Evolutionary conservation across 2,329 filamentous ascomycete species (phyloP).

Genomic region (Penicillium brevicompactum): DNA sequence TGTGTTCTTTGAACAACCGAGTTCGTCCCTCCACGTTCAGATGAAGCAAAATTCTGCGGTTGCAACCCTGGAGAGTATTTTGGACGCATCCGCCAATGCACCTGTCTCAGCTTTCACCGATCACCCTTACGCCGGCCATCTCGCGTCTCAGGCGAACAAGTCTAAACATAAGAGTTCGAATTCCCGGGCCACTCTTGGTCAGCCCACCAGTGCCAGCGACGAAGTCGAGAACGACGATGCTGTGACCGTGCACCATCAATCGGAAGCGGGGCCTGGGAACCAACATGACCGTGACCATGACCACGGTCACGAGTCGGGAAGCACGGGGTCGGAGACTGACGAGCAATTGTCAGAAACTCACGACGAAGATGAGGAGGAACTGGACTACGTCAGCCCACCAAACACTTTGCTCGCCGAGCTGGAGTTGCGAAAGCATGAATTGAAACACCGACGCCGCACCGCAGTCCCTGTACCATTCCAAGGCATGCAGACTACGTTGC

Average conservation of each 20-base stretch:
- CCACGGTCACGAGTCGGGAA: slow-evolving; percentile 3
- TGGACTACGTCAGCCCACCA: slow-evolving; percentile 67
- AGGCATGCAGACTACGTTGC: slow-evolving; percentile 86
- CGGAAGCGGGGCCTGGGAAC: slow-evolving; percentile 8
- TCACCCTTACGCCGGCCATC: slow-evolving; percentile 76
- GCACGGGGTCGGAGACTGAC: slow-evolving; percentile 19
- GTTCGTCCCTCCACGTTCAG: slow-evolving; percentile 57
- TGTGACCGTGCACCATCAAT: not conserved
- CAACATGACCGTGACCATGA: slow-evolving; percentile 15
- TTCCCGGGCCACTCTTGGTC: slow-evolving; percentile 33
- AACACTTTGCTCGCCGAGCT: slow-evolving; percentile 92
- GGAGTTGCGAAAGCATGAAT: slow-evolving; percentile 85
- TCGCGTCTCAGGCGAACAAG: slow-evolving; percentile 72
- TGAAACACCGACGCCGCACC: slow-evolving; percentile 76
- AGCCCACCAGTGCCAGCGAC: slow-evolving; percentile 12
- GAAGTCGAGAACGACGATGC: slow-evolving; percentile 2
- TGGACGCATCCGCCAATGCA: slow-evolving; percentile 84
- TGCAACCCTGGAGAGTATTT: slow-evolving; percentile 84
- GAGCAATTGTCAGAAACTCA: slow-evolving; percentile 23
- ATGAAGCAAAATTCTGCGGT: slow-evolving; percentile 78
- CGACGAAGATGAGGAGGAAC: slow-evolving; percentile 28
- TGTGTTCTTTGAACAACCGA: slow-evolving; percentile 79
- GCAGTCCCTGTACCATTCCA: slow-evolving; percentile 57
- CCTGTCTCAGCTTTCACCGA: slow-evolving; percentile 92
- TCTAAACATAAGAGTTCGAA: slow-evolving; percentile 32